Evolutionary conservation across 2,329 filamentous ascomycete genomes (phyloP).

Genomic region (Alternaria angustiovoidea): DNA sequence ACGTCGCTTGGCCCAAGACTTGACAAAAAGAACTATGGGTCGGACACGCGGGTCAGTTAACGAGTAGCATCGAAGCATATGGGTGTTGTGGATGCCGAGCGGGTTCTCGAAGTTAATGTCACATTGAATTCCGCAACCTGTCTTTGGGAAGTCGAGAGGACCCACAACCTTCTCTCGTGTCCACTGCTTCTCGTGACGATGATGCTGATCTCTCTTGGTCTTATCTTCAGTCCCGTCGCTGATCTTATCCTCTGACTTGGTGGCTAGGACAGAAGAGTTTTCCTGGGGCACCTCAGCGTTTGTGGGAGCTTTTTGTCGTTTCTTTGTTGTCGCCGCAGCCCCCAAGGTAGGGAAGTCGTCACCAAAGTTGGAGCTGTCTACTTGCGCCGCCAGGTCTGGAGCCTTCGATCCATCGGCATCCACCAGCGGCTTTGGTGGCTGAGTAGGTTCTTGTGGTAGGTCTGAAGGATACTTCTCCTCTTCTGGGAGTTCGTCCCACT

Average conservation of each 20-base stretch:
- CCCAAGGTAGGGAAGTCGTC: slow-evolving; percentile 15
- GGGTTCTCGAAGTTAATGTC: slow-evolving; percentile 92
- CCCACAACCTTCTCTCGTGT: slow-evolving; percentile 57
- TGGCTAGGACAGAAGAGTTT: slow-evolving; percentile 27
- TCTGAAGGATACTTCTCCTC: slow-evolving; percentile 53
- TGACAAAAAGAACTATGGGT: slow-evolving; percentile 83
- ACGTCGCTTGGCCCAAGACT: slow-evolving; percentile 86
- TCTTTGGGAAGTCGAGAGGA: slow-evolving; percentile 78
- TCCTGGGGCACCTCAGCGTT: slow-evolving; percentile 9
- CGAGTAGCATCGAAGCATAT: slow-evolving; percentile 83
- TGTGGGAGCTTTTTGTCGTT: slow-evolving; percentile 6
- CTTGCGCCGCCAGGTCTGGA: slow-evolving; percentile 11
- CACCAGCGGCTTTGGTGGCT: slow-evolving; percentile 16
- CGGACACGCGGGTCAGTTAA: slow-evolving; percentile 79
- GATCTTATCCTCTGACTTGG: slow-evolving; percentile 5
- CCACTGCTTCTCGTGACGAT: slow-evolving; percentile 49
- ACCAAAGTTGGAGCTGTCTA: slow-evolving; percentile 11
- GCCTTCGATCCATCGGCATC: slow-evolving; percentile 21
- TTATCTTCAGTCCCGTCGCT: slow-evolving; percentile 14
- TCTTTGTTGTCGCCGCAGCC: slow-evolving; percentile 3
- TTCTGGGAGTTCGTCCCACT: slow-evolving; percentile 70
- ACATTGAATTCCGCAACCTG: slow-evolving; percentile 81
- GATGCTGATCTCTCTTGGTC: slow-evolving; percentile 24
- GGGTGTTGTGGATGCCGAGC: slow-evolving; percentile 83
- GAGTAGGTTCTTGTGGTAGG: slow-evolving; percentile 22